phyloP scores from a whole-genome alignment of 441 rosid genomes.

The Brassica balearica region DNA sequence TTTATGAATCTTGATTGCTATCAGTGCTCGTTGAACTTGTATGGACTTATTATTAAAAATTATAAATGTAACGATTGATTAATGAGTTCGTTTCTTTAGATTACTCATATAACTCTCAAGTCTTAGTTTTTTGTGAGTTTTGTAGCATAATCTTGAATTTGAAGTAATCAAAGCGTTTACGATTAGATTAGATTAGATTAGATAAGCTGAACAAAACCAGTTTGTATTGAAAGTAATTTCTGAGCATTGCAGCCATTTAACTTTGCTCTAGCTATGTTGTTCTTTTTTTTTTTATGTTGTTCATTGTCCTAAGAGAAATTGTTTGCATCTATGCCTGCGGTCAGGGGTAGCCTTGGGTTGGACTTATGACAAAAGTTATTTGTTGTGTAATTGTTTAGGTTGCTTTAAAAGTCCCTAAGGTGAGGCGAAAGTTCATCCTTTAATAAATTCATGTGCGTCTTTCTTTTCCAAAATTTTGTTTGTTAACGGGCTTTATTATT shows the following conservation, averaged over 20 bases:
- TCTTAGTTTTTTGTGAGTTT: not conserved
- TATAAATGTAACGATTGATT: conserved; percentile 12
- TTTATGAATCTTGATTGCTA: conserved; percentile 17
- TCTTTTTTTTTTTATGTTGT: not conserved
- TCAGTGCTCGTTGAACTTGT: conserved; percentile 3
- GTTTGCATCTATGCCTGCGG: not conserved
- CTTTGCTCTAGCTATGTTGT: not conserved
- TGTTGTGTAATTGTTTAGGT: not conserved
- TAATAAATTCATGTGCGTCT: not conserved
- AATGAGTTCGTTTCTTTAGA: not conserved
- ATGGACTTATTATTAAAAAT: not conserved
- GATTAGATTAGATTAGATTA: not conserved
- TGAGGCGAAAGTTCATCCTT: not conserved
- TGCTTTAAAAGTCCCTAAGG: not conserved
- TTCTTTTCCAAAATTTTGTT: not conserved
- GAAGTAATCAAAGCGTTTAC: not conserved
- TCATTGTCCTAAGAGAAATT: conserved; percentile 12
- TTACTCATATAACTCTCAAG: not conserved
- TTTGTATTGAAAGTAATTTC: conserved; percentile 10
- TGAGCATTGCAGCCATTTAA: conserved; percentile 13
- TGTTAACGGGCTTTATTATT: not conserved
- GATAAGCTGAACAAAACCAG: not conserved
- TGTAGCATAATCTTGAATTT: not conserved
- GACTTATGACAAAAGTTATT: not conserved
- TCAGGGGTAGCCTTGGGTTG: conserved; percentile 4